A percentile compares a stretch with the other conserved stretches of the same genome.
phyloP scores from a whole-genome alignment of 2,329 filamentous ascomycete species.

The Neopestalotiopsis sp. region DNA sequence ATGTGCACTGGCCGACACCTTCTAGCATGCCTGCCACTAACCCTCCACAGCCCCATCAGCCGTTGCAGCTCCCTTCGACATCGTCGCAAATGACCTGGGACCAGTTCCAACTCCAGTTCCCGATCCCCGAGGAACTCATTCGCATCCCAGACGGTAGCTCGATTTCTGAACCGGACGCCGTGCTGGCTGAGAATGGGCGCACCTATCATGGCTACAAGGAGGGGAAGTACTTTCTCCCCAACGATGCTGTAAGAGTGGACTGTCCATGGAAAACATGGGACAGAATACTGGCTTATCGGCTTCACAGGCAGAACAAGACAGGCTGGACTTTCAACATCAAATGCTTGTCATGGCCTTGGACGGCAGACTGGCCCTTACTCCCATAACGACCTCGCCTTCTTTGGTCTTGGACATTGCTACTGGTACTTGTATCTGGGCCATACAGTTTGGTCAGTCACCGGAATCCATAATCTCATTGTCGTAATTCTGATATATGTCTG shows the following conservation, averaged over 20 bases:
- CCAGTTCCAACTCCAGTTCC: background rate
- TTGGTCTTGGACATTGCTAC: conserved; percentile 27
- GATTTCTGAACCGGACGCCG: background rate
- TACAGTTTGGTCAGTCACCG: conserved; percentile 24
- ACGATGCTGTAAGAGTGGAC: conserved; percentile 1
- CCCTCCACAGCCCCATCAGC: background rate
- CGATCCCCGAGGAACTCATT: background rate
- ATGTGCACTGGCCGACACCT: background rate
- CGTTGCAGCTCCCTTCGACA: background rate
- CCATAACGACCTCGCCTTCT: conserved; percentile 21
- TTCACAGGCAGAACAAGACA: background rate
- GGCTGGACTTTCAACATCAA: conserved; percentile 31
- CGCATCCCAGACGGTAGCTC: background rate
- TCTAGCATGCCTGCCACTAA: background rate
- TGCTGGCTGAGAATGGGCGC: background rate
- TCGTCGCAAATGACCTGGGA: background rate
- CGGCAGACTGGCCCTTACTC: conserved; percentile 28
- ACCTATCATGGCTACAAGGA: conserved; percentile 13
- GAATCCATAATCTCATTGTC: background rate
- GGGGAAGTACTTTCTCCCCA: conserved; percentile 12
- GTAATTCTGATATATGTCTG: background rate
- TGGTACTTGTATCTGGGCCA: conserved; percentile 29
- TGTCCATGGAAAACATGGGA: background rate
- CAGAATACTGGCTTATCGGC: background rate
- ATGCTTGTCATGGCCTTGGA: conserved; percentile 28